A percentile compares a stretch with the other conserved stretches of the same genome.
These are phyloP conservation scores for Thraustotheca clavata DNA, from an alignment of 352 stramenopile genomes.

Conservation along the genomic window DNA sequence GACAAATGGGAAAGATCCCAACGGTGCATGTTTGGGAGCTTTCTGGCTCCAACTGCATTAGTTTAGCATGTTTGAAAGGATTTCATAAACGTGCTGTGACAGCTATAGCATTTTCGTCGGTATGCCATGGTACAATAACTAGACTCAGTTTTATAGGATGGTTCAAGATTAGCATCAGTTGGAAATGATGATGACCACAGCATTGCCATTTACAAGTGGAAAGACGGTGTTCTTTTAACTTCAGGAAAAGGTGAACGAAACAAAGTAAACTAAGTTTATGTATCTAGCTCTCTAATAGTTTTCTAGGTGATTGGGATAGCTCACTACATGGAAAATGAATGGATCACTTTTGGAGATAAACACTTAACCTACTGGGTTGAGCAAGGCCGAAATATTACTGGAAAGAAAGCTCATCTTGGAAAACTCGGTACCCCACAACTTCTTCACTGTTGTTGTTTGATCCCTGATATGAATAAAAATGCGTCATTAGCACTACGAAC, in stretches of 20 bases:
- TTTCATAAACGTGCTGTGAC: conserved; percentile 75
- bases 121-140: neutral
- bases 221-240: conserved; percentile 35
- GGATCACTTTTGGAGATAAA: conserved; percentile 64
- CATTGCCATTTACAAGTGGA: conserved; percentile 73
- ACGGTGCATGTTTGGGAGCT: conserved; percentile 79
- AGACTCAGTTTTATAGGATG: conserved; percentile 28
- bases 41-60: conserved; percentile 23
- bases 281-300: neutral
- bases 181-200: conserved; percentile 80
- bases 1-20: conserved; percentile 74
- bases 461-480: neutral
- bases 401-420: conserved; percentile 20
- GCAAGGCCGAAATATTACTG: conserved; percentile 29
- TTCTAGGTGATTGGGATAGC: conserved; percentile 34
- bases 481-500: neutral
- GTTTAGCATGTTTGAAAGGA: conserved; percentile 45
- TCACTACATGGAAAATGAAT: conserved; percentile 39
- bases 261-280: conserved; percentile 20
- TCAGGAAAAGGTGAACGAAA: conserved; percentile 58
- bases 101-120: conserved; percentile 50
- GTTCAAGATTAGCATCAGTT: conserved; percentile 54
- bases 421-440: conserved; percentile 1
- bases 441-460: neutral
- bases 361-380: conserved; percentile 71